These are phyloP conservation scores for Nepenthes alata DNA, from an alignment of 179 eudicot species.

Conservation along the genomic window DNA sequence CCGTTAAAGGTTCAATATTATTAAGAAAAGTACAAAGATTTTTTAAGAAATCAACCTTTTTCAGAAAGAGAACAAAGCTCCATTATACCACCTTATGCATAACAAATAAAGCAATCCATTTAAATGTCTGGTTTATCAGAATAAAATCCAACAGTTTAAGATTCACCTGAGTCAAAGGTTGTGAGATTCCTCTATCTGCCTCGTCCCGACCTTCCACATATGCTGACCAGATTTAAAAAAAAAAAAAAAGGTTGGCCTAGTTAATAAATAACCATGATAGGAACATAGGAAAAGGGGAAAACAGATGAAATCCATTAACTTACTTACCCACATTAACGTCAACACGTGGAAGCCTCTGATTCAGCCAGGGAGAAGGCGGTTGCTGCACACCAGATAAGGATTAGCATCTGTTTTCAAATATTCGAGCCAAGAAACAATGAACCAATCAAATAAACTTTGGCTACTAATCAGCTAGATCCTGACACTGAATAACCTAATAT, in stretches of 20 bases:
- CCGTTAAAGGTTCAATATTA: too few relatives aligned
- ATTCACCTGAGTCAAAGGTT: slow-evolving; percentile 56
- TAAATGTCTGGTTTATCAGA: not conserved
- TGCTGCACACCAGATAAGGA: slow-evolving; percentile 32
- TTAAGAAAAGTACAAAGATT: too few relatives aligned
- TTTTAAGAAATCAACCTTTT: not conserved
- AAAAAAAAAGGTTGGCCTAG: not conserved
- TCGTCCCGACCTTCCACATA: slow-evolving; percentile 82
- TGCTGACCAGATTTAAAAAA: slow-evolving; percentile 23
- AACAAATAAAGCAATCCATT: too few relatives aligned
- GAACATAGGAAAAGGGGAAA: not conserved
- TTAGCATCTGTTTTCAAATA: not conserved
- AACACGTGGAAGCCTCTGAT: slow-evolving; percentile 44
- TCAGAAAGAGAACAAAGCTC: not conserved
- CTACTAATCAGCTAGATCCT: too few relatives aligned
- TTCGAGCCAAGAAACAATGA: not conserved
- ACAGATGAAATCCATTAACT: not conserved
- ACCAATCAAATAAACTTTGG: not conserved
- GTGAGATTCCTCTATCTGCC: slow-evolving; percentile 47
- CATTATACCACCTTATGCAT: not conserved
- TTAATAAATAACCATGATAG: not conserved
- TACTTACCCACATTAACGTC: slow-evolving; percentile 89
- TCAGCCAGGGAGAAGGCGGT: slow-evolving; percentile 76
- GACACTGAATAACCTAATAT: too few relatives aligned
- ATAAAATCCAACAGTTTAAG: not conserved